Evolutionary conservation across 148 eudicot species (phyloP).

Genomic region (Camellia japonica): DNA sequence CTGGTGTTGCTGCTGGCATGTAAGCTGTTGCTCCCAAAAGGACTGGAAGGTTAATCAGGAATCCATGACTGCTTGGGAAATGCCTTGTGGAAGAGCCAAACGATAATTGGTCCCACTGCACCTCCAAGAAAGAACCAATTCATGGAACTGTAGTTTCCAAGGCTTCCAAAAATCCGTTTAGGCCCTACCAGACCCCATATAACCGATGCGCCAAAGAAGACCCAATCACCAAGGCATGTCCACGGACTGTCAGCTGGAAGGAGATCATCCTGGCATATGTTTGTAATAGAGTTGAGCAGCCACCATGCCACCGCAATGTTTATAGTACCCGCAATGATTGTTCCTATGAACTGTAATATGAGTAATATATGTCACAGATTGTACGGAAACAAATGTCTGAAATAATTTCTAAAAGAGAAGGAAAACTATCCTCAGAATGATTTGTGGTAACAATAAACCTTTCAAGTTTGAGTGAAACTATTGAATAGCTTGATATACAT

Average conservation of each 20-base stretch:
- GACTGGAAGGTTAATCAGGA: slow-evolving; percentile 89
- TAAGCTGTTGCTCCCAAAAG: slow-evolving; percentile 80
- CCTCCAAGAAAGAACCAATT: slow-evolving; percentile 98
- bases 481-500: no score
- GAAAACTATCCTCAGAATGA: no score
- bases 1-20: slow-evolving; percentile 91
- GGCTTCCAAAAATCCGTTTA: slow-evolving; percentile 71
- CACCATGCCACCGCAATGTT: slow-evolving; percentile 86
- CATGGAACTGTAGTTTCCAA: slow-evolving; percentile 75
- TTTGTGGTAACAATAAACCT: no score
- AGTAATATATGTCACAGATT: not conserved
- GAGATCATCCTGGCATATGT: slow-evolving; percentile 75
- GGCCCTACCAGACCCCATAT: slow-evolving; percentile 99
- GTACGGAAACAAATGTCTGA: no score
- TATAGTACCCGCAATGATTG: slow-evolving; percentile 82
- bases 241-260: slow-evolving; percentile 91
- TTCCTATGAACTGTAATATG: slow-evolving; percentile 72
- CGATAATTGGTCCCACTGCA: slow-evolving; percentile 70
- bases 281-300: slow-evolving; percentile 63
- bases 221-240: slow-evolving; percentile 90
- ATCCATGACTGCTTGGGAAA: slow-evolving; percentile 89
- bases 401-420: no score
- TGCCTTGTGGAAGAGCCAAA: slow-evolving; percentile 84
- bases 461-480: no score
- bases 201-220: slow-evolving; percentile 93